Percentiles rank a stretch among this genome's conserved stretches.
Conservation (phyloP, 345 rosid species). For the Eucalyptus curtisii region DNA sequence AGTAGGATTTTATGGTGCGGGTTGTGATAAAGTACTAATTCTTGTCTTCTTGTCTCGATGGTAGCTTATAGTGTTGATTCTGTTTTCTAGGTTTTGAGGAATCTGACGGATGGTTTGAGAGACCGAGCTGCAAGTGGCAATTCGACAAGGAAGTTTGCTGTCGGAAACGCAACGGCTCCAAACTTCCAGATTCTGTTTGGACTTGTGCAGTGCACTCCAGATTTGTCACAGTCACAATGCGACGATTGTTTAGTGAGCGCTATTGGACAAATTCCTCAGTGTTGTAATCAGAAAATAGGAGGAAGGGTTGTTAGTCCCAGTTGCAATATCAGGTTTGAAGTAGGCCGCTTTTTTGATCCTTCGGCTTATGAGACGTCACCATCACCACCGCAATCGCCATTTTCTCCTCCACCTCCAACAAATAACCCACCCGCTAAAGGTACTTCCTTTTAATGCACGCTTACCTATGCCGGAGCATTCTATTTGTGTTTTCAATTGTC, state of each 20-base stretch:
- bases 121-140: not conserved
- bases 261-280: not conserved
- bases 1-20: not conserved
- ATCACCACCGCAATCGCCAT: not conserved
- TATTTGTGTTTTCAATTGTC: not conserved
- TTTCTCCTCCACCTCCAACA: not conserved
- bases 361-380: not conserved
- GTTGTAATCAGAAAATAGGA: not conserved
- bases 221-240: not conserved
- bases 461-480: not conserved
- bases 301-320: not conserved
- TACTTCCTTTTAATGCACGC: not conserved
- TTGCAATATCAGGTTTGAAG: not conserved
- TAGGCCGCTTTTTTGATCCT: not conserved
- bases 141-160: not conserved
- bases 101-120: not conserved
- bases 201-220: not conserved
- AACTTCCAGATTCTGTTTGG: not conserved
- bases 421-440: not conserved
- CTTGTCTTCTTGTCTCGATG: not conserved
- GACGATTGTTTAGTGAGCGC: not conserved
- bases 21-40: not conserved
- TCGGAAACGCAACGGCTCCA: not conserved
- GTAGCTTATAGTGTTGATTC: not conserved
- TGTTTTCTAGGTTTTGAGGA: not conserved